Conservation (phyloP, 345 rosid genomes). For the Boechera divaricarpa region DNA sequence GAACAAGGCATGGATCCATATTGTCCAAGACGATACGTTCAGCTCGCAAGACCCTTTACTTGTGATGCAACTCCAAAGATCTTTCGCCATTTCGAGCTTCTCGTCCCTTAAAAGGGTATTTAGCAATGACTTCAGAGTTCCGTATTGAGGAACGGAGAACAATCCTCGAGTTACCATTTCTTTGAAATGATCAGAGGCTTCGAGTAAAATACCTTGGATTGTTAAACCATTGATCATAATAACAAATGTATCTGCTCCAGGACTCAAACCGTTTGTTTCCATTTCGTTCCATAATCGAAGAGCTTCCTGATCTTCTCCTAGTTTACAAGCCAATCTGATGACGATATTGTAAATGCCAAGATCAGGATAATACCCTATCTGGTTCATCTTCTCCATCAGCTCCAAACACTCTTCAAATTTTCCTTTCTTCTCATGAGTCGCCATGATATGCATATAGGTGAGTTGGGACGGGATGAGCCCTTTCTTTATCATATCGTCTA, state of each 20-base stretch:
- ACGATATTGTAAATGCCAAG: constrained; percentile 61
- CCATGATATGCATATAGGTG: constrained; percentile 77
- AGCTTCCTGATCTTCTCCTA: constrained; percentile 73
- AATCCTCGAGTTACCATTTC: constrained; percentile 86
- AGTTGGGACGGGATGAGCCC: constrained; percentile 61
- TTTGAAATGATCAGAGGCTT: constrained; percentile 74
- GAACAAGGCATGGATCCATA: constrained; percentile 93
- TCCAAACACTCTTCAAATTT: constrained; percentile 71
- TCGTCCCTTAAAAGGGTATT: constrained; percentile 67
- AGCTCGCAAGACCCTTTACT: constrained; percentile 69
- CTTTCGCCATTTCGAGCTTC: constrained; percentile 83
- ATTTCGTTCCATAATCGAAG: constrained; percentile 71
- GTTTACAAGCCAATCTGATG: constrained; percentile 77
- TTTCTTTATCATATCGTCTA: constrained; percentile 65
- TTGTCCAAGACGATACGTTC: constrained; percentile 79
- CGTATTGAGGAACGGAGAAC: constrained; percentile 70
- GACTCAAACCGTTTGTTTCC: constrained; percentile 69
- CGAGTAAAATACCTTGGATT: constrained; percentile 62
- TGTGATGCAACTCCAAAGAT: constrained; percentile 74
- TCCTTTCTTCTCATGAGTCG: constrained; percentile 80
- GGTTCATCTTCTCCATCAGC: constrained; percentile 64
- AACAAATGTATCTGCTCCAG: constrained; percentile 76
- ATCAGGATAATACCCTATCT: constrained; percentile 64
- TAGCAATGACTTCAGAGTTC: constrained; percentile 67
- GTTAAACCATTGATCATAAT: constrained; percentile 73